Evolutionary conservation across 1,139 yeast species (phyloP), one percentile per base, ranked within the genome.

Genomic region (Pneumocystis oryctolagi): DNA sequence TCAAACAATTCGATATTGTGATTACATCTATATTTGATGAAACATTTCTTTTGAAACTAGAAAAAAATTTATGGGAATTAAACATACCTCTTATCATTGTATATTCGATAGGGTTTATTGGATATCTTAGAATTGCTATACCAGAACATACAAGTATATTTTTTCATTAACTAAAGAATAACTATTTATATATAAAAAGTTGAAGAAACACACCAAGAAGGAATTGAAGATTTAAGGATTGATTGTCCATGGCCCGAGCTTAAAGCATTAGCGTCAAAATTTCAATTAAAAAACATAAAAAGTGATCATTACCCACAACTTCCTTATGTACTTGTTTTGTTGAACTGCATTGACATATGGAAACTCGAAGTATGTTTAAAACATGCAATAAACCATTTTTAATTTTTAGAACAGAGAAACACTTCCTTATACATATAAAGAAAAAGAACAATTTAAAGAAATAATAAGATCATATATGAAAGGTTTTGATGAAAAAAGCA

Each of bases 221-320:
- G 80, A 12, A 71, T 84, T 2, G 82, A 79, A 47, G 96, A 89
- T 69, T 75, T 90, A 64, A 76, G 96, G 61, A 75, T 90, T 3
- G 85, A 84, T 65, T 67, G 71, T 2, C 92, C 95, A 0, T 92
- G 97, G 97, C 75, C 78, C 0, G 89, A 86, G 68, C 74, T 90
- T n/a, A 73, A 74, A 58, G 73, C 73, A 0, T 84, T 78, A 69
- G 78, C 82, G 9, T 80, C 82, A 64, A 72, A 80, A 0, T 75
- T 84, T 62, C 80, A 83, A 60, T 70, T 86, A 30, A 76, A 76
- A 1, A 59, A 67, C 0, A 67, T 85, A 65, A 78, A 77, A 62
- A 81, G 79, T 57, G 76, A 77, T 3, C 83, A 81, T 25, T 82
- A 83, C 65, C 82, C 88, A 0, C 85, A 85, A 69, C 79, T 89